Evolutionary conservation across 148 eudicot species (phyloP).

Genomic region (Spergularia marina): DNA sequence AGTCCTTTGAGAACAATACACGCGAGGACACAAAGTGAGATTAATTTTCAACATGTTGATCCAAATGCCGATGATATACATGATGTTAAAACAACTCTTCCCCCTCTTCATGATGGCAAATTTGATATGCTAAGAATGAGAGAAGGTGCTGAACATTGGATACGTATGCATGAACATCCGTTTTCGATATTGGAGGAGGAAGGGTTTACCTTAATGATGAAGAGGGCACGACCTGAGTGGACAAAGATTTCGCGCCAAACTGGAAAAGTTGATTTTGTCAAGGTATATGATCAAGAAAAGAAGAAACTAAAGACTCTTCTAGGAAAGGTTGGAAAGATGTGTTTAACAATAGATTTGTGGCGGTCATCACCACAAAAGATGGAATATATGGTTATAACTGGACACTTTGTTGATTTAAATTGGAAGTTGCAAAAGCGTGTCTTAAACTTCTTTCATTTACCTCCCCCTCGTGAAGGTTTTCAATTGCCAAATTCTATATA

Average conservation of each 20-base stretch:
- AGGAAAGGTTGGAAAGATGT: not conserved
- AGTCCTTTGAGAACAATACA: not conserved
- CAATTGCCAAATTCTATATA: constrained; percentile 16
- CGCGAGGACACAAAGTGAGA: constrained; percentile 1
- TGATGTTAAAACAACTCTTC: not conserved
- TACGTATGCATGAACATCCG: constrained; percentile 10
- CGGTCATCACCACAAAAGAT: not conserved
- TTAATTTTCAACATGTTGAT: constrained; percentile 9
- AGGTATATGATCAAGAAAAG: constrained; percentile 19
- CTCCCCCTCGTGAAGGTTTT: constrained; percentile 2
- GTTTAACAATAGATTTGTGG: constrained; percentile 16
- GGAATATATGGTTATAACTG: not conserved
- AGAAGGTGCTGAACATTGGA: constrained; percentile 11
- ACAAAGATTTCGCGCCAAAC: constrained; percentile 4
- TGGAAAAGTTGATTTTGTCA: not conserved
- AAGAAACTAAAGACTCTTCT: too few relatives aligned
- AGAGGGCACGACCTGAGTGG: too few relatives aligned
- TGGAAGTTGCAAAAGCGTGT: constrained; percentile 17
- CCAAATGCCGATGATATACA: not conserved
- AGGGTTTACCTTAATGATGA: constrained; percentile 14
- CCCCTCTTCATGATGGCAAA: constrained; percentile 16
- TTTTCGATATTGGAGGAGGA: constrained; percentile 11
- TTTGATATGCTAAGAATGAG: constrained; percentile 18
- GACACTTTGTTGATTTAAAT: too few relatives aligned
- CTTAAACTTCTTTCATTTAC: constrained; percentile 13